A percentile compares a stretch with the other conserved stretches of the same genome.
Evolutionary conservation across 163 green algal species (phyloP).

Genomic region (Coccomyxa subellipsoidea): DNA sequence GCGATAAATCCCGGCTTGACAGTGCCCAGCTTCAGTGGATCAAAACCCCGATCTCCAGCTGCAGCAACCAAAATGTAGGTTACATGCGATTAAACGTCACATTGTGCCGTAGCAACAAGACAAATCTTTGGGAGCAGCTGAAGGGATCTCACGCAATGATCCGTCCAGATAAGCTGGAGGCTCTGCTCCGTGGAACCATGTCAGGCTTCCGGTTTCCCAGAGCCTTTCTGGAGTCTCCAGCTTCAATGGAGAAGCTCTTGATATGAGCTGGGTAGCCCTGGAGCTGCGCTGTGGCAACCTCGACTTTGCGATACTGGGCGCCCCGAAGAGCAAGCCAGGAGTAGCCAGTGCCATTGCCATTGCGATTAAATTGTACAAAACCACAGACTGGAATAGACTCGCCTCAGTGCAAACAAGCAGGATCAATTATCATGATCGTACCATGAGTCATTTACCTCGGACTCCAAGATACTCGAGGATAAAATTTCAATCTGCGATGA

Average conservation of each 20-base stretch:
- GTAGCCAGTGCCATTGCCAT: background rate
- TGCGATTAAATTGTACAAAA: no score
- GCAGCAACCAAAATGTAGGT: background rate
- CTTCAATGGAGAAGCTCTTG: background rate
- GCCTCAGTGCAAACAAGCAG: no score
- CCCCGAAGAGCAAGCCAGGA: background rate
- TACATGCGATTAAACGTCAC: no score
- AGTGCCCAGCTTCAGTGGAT: constrained; percentile 13
- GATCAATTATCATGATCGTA: no score
- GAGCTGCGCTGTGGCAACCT: background rate
- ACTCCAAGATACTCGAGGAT: background rate
- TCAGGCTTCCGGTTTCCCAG: constrained; percentile 21
- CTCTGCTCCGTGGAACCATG: constrained; percentile 9
- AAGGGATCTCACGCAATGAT: background rate
- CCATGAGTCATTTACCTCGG: background rate
- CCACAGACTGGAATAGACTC: no score
- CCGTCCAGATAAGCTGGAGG: constrained; percentile 23
- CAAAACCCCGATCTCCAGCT: constrained; percentile 26
- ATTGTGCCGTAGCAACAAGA: no score
- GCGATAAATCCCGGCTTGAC: background rate
- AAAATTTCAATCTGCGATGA: background rate
- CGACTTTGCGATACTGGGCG: background rate
- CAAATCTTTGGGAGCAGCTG: no score
- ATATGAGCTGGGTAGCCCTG: background rate
- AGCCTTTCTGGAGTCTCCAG: constrained; percentile 14